These are phyloP conservation scores for Murraya paniculata DNA, from an alignment of 345 rosid species.

Conservation along the genomic window DNA sequence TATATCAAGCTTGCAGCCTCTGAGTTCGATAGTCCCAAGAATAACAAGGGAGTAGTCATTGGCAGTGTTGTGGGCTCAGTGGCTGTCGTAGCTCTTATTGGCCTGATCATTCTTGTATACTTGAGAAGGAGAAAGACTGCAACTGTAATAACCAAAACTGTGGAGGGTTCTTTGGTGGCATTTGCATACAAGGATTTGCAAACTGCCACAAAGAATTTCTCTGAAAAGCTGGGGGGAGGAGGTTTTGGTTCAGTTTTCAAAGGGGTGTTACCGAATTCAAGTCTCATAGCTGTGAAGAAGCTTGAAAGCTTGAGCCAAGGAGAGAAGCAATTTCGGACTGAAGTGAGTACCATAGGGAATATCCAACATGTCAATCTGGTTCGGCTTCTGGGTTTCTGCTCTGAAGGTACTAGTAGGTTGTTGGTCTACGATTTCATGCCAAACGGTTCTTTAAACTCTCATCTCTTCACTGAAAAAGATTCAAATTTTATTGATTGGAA, in stretches of 20 bases:
- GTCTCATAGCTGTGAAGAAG: slow-evolving; percentile 73
- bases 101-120: slow-evolving; percentile 19
- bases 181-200: slow-evolving; percentile 69
- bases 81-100: slow-evolving; percentile 27
- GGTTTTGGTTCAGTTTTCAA: slow-evolving; percentile 90
- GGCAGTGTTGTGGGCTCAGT: slow-evolving; percentile 43
- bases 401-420: slow-evolving; percentile 54
- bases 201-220: slow-evolving; percentile 70
- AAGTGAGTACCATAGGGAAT: slow-evolving; percentile 71
- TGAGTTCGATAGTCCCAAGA: slow-evolving; percentile 40
- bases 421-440: slow-evolving; percentile 81
- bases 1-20: slow-evolving; percentile 68
- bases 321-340: slow-evolving; percentile 83
- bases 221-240: slow-evolving; percentile 74
- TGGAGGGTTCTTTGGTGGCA: slow-evolving; percentile 68
- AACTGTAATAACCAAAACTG: slow-evolving; percentile 23
- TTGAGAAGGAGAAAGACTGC: slow-evolving; percentile 33
- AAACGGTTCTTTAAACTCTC: slow-evolving; percentile 65
- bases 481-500: slow-evolving; percentile 50
- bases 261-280: slow-evolving; percentile 62
- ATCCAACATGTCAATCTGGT: slow-evolving; percentile 81
- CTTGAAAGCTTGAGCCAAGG: slow-evolving; percentile 78
- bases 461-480: slow-evolving; percentile 41
- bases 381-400: slow-evolving; percentile 86
- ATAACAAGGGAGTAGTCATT: slow-evolving; percentile 29